Conservation (phyloP, 768 basidiomycete genomes). For the Pisolithus sp. region DNA sequence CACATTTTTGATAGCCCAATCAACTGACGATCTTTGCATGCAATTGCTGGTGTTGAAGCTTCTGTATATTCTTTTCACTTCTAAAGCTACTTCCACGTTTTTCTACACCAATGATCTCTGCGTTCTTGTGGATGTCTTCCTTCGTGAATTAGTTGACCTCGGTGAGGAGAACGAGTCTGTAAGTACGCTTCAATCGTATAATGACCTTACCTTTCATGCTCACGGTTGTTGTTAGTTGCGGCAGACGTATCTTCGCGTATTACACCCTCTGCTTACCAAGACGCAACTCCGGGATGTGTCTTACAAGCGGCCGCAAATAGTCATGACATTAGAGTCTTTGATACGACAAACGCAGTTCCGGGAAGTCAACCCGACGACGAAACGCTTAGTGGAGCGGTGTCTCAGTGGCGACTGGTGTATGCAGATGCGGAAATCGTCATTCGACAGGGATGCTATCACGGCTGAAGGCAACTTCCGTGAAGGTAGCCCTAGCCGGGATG, state of each 20-base stretch:
- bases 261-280: constrained; percentile 91
- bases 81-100: constrained; percentile 86
- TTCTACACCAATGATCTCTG: constrained; percentile 98
- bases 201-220: background rate
- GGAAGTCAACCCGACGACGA: constrained; percentile 82
- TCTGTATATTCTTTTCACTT: constrained; percentile 91
- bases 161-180: constrained; percentile 94
- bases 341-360: constrained; percentile 68
- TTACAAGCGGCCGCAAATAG: constrained; percentile 90
- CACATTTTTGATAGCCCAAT: constrained; percentile 50
- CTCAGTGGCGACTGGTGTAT: constrained; percentile 84
- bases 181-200: constrained; percentile 23
- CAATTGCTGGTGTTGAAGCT: constrained; percentile 91
- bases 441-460: constrained; percentile 21
- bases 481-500: constrained; percentile 40
- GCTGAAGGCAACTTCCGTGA: constrained; percentile 27
- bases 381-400: constrained; percentile 87
- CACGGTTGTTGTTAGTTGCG: constrained; percentile 47
- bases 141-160: constrained; percentile 87
- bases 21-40: constrained; percentile 90
- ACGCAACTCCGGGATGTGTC: constrained; percentile 81
- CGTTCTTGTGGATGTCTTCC: constrained; percentile 94
- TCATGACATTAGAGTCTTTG: constrained; percentile 73
- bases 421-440: constrained; percentile 44
- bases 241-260: constrained; percentile 93